Conservation (phyloP, 805 yeast species). For the Wickerhamiella bombiphila region DNA sequence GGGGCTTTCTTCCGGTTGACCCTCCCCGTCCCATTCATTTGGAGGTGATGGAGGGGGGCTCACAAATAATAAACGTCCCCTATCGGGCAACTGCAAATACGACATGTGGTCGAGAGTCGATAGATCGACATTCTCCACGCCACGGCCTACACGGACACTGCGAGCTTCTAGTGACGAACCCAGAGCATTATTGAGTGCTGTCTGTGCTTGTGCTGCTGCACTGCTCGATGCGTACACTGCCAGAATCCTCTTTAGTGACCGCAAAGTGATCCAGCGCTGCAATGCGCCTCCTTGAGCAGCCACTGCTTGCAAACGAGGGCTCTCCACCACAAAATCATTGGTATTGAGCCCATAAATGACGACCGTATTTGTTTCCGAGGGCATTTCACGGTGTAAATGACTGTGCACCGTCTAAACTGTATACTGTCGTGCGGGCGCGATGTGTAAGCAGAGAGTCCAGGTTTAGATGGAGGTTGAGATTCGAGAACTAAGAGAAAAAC, state of each 20-base stretch:
- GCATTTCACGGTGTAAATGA: too few relatives aligned
- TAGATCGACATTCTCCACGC: conserved; percentile 6
- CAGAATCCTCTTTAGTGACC: conserved; percentile 15
- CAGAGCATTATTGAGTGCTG: conserved; percentile 1
- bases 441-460: too few relatives aligned
- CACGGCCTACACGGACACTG: conserved; percentile 9
- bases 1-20: conserved; percentile 15
- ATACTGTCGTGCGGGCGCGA: too few relatives aligned
- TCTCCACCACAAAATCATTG: background rate
- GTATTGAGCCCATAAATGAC: conserved; percentile 10
- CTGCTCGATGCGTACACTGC: conserved; percentile 12
- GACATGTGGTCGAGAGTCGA: background rate
- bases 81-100: conserved; percentile 15
- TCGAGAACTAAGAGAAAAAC: too few relatives aligned
- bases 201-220: conserved; percentile 10
- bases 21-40: conserved; percentile 13
- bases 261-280: conserved; percentile 11
- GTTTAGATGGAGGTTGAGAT: too few relatives aligned
- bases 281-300: conserved; percentile 5
- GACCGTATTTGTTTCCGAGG: conserved; percentile 11
- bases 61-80: conserved; percentile 16
- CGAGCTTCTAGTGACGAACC: background rate
- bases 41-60: conserved; percentile 20
- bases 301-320: conserved; percentile 2
- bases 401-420: too few relatives aligned